Percentiles rank a stretch among this genome's conserved stretches.
These are phyloP conservation scores for Oryza glumipatula DNA, from an alignment of 176 grass and related monocot genomes.

Conservation along the genomic window DNA sequence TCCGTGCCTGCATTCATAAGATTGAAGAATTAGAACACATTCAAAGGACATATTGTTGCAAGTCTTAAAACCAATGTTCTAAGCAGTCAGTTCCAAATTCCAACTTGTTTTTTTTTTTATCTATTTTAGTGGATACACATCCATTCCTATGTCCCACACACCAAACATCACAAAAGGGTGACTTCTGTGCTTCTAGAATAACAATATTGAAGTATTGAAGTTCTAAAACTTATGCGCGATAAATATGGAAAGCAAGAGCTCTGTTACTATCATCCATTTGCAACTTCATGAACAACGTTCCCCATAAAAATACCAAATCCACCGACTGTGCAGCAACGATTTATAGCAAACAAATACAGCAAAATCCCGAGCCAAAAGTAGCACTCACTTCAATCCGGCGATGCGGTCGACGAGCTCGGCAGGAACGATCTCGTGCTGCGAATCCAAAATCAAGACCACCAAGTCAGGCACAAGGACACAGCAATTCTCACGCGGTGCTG, in stretches of 20 bases:
- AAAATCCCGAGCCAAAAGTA: neutral
- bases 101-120: neutral
- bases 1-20: conserved; percentile 61
- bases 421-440: conserved; percentile 87
- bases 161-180: neutral
- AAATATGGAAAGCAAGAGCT: neutral
- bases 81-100: neutral
- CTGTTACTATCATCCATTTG: neutral
- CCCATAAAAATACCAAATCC: neutral
- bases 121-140: neutral
- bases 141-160: neutral
- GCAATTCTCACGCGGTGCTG: neutral
- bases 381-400: conserved; percentile 71
- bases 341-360: neutral
- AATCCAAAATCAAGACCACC: neutral
- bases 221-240: too few species aligned
- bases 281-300: neutral
- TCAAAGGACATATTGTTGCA: neutral
- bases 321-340: neutral
- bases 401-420: conserved; percentile 88
- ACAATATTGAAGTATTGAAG: neutral
- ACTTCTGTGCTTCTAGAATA: neutral
- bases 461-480: neutral
- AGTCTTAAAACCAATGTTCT: neutral
- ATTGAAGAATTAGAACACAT: conserved; percentile 2